A percentile compares a stretch with the other conserved stretches of the same genome.
Conservation (phyloP, 371 early-diverging fungal genomes). For the Mucor piriformis region DNA sequence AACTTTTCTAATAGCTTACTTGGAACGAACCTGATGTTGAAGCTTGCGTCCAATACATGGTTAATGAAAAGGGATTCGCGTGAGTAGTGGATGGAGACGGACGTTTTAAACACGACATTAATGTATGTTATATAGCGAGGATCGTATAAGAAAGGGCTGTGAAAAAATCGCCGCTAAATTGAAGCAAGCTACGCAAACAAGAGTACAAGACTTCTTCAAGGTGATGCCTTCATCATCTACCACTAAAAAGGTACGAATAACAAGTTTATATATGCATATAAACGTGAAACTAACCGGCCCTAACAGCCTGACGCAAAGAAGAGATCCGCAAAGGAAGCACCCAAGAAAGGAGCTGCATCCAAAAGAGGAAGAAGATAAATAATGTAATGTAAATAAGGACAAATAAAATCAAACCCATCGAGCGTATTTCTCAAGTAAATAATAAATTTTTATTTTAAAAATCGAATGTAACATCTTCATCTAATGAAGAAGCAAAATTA, state of each 20-base stretch:
- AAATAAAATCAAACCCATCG: background rate
- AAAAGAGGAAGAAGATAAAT: conserved; percentile 22
- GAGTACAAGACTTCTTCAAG: conserved; percentile 92
- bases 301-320: conserved; percentile 2
- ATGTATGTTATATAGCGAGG: conserved; percentile 64
- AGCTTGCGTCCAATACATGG: conserved; percentile 89
- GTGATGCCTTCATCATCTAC: conserved; percentile 16
- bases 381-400: background rate
- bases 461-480: background rate
- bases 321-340: conserved; percentile 1
- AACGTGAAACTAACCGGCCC: no score
- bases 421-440: background rate
- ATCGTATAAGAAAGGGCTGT: conserved; percentile 87
- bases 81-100: conserved; percentile 30
- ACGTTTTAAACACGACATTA: no score
- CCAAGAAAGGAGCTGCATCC: conserved; percentile 12
- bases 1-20: conserved; percentile 59
- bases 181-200: conserved; percentile 83
- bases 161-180: conserved; percentile 79
- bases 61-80: conserved; percentile 95
- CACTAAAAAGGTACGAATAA: conserved; percentile 18
- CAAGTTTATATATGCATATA: background rate
- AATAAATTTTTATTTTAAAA: background rate
- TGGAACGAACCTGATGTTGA: conserved; percentile 93
- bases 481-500: background rate